These are phyloP conservation scores for Leishmania tropica DNA, from an alignment of 208 protist species.

Conservation along the genomic window DNA sequence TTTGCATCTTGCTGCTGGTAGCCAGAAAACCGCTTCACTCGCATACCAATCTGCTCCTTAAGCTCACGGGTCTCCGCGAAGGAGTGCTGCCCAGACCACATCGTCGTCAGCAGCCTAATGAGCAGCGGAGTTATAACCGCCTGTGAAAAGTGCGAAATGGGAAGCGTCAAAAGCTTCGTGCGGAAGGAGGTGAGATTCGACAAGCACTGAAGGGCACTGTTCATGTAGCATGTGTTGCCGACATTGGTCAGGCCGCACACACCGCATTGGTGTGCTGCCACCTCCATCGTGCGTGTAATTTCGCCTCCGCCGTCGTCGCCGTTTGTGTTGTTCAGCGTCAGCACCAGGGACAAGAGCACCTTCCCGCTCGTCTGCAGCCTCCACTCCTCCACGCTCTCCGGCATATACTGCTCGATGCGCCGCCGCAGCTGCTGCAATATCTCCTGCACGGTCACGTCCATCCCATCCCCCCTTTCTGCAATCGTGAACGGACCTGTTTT, in stretches of 20 bases:
- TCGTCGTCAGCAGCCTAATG: constrained; percentile 43
- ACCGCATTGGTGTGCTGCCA: constrained; percentile 39
- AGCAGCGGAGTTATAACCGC: constrained; percentile 54
- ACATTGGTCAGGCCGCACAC: constrained; percentile 87
- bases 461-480: constrained; percentile 24
- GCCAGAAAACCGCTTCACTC: constrained; percentile 61
- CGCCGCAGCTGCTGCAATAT: constrained; percentile 23
- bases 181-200: constrained; percentile 82
- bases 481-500: constrained; percentile 10
- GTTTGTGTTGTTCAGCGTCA: constrained; percentile 29
- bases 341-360: constrained; percentile 27
- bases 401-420: constrained; percentile 28
- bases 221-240: constrained; percentile 95
- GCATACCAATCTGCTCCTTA: constrained; percentile 59
- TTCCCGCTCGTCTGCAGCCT: constrained; percentile 10
- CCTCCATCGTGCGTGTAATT: constrained; percentile 34
- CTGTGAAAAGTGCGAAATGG: constrained; percentile 58
- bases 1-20: constrained; percentile 89
- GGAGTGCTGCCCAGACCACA: constrained; percentile 62
- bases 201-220: constrained; percentile 89
- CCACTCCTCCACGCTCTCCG: constrained; percentile 18
- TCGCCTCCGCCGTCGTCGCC: constrained; percentile 21
- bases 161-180: constrained; percentile 59
- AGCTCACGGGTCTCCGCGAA: constrained; percentile 56
- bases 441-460: constrained; percentile 34